Evolutionary conservation across 2,329 filamentous ascomycete species (phyloP).

Genomic region (Thelonectria olida): DNA sequence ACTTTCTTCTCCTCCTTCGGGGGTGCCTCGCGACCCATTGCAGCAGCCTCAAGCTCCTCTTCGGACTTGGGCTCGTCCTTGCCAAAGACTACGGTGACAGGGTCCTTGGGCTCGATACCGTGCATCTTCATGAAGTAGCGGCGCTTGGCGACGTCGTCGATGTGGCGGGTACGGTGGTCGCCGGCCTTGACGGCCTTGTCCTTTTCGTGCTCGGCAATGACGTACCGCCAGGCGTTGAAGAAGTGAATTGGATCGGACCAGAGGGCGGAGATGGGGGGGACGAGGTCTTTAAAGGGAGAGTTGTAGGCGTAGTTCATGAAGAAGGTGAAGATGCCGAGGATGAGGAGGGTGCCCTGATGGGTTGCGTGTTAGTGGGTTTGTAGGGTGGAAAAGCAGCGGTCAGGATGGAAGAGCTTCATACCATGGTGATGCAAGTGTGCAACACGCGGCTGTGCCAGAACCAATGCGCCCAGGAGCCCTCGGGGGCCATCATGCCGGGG

Average conservation of each 20-base stretch:
- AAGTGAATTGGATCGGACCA: slow-evolving; percentile 76
- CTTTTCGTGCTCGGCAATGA: slow-evolving; percentile 79
- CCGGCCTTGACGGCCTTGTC: slow-evolving; percentile 74
- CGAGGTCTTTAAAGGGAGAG: slow-evolving; percentile 81
- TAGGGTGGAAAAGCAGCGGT: no score
- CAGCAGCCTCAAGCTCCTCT: slow-evolving; percentile 47
- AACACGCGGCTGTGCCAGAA: slow-evolving; percentile 81
- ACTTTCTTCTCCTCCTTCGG: slow-evolving; percentile 41
- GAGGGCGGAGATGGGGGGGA: slow-evolving; percentile 76
- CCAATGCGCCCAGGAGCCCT: slow-evolving; percentile 84
- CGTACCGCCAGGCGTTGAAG: slow-evolving; percentile 70
- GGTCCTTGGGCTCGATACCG: slow-evolving; percentile 74
- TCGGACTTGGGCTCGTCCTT: slow-evolving; percentile 48
- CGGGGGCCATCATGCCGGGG: slow-evolving; percentile 87
- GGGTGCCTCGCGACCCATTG: slow-evolving; percentile 48
- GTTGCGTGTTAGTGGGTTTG: slow-evolving; percentile 9
- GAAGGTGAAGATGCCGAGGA: slow-evolving; percentile 77
- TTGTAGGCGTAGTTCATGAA: slow-evolving; percentile 80
- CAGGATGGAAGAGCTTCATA: slow-evolving; percentile 51
- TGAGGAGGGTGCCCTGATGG: slow-evolving; percentile 72
- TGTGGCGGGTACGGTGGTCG: slow-evolving; percentile 75
- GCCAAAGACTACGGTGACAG: slow-evolving; percentile 58
- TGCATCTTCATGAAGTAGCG: slow-evolving; percentile 86
- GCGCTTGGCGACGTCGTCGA: slow-evolving; percentile 90
- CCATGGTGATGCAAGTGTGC: slow-evolving; percentile 86